Base-by-base conservation (phyloP, 306 rosid species). In the Pterocarpus macrocarpus region DNA sequence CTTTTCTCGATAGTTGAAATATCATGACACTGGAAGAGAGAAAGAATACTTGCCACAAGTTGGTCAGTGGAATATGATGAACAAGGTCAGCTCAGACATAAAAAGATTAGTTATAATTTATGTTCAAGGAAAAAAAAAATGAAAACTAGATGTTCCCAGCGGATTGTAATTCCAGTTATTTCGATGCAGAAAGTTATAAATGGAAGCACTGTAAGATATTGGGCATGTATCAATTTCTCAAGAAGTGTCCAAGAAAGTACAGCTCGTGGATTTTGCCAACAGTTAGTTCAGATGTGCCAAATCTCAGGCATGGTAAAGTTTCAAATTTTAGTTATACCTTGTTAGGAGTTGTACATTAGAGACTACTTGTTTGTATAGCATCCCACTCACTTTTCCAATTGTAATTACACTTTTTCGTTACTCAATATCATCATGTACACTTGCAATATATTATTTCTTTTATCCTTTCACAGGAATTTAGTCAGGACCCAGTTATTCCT, bases 281-380 rank as follows among this genome's bases (percentile, higher is more conserved):
- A 88, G 68, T 79, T 88, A 67, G 89, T 83, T 79, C 91, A 88
- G 69, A 88, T 88, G 91, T 88, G 91, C 80, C 87, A 85, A 85
- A 83, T 85, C 74, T 83, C 91, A 53, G 91, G 91, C 86, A 85
- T 88, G 89, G 91, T 88, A 88, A 83, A 50, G 71, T 69, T 77
- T 75, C 73, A 70, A 33, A 56, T 33, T 64, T 56, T 63, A 55
- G 28, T 62, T 55, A 22, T 33, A 78, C 35, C 58, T 12, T 17
- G 28, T 45, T 62, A 30, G 49, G 8, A 68, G 45, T 66, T 81
- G 41, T n/a, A 67, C 13, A 67, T 55, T n/a, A 45, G n/a, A 47
- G 67, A 36, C 3, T 76, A 32, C 17, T 55, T 73, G 50, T 9
- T 64, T 64, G 36, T 63, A 64, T 14, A 47, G 14, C 47, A 33